Conservation (phyloP, 441 rosid species). For the Jatropha multifida region DNA sequence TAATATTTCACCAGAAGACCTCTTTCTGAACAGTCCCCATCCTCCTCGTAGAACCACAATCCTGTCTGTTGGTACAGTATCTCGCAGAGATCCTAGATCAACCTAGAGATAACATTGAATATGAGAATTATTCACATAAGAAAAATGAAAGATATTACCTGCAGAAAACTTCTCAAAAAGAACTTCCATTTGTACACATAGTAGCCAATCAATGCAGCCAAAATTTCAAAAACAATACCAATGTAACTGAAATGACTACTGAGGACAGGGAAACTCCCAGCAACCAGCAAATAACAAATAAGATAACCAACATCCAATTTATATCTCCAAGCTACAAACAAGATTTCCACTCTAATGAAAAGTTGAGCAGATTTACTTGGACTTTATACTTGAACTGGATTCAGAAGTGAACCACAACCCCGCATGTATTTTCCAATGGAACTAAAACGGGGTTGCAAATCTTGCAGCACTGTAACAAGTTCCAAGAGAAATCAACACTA, state of each 20-base stretch:
- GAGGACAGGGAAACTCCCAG: not conserved
- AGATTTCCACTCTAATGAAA: not conserved
- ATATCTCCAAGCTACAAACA: not conserved
- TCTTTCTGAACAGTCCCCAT: constrained; percentile 71
- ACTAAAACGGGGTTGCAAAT: not conserved
- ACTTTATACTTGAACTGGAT: not conserved
- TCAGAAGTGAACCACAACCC: not conserved
- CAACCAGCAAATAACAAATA: not conserved
- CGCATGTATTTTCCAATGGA: not conserved
- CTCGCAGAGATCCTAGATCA: constrained; percentile 73
- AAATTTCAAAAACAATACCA: not conserved
- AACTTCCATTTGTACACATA: not conserved
- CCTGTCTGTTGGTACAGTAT: constrained; percentile 91
- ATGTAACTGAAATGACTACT: not conserved
- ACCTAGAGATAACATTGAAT: constrained; percentile 46
- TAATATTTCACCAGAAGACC: constrained; percentile 76
- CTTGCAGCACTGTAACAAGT: not conserved
- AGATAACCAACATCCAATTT: not conserved
- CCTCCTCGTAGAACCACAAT: constrained; percentile 67
- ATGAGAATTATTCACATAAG: constrained; percentile 24
- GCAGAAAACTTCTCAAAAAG: not conserved
- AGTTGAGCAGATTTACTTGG: no score
- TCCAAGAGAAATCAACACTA: not conserved
- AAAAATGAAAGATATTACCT: constrained; percentile 1
- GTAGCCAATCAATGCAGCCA: constrained; percentile 9